Conservation (phyloP, 768 basidiomycete genomes). For the Infundibulicybe gibba region DNA sequence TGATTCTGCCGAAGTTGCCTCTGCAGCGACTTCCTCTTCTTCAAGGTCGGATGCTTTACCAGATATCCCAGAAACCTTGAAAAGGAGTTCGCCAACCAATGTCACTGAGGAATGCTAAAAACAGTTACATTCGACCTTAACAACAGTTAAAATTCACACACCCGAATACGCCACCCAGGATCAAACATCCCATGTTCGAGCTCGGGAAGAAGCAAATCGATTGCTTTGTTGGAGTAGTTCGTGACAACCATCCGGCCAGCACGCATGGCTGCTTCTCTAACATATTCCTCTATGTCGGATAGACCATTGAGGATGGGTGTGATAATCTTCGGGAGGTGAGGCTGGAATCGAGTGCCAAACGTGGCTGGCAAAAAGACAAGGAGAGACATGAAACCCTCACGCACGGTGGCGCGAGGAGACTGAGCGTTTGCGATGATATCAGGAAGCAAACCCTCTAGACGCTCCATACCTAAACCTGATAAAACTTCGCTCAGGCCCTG, state of each 20-base stretch:
- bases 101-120: conserved; percentile 90
- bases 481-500: conserved; percentile 96
- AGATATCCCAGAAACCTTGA: conserved; percentile 95
- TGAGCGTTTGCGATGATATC: conserved; percentile 91
- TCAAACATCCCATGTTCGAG: conserved; percentile 96
- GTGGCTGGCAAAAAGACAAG: conserved; percentile 94
- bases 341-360: conserved; percentile 94
- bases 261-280: conserved; percentile 95
- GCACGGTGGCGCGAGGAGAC: conserved; percentile 84
- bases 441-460: conserved; percentile 89
- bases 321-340: conserved; percentile 93
- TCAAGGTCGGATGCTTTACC: conserved; percentile 78
- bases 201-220: conserved; percentile 91
- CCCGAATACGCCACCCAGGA: conserved; percentile 90
- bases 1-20: conserved; percentile 64
- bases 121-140: conserved; percentile 7
- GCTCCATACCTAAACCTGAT: conserved; percentile 95
- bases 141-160: conserved; percentile 29
- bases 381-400: conserved; percentile 98
- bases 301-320: conserved; percentile 88
- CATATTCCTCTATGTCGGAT: conserved; percentile 91
- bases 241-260: conserved; percentile 98
- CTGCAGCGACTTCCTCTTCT: conserved; percentile 68
- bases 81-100: conserved; percentile 91
- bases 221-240: conserved; percentile 89